Evolutionary conservation across 495 filamentous ascomycete species (phyloP).

Genomic region (Platismatia glauca): DNA sequence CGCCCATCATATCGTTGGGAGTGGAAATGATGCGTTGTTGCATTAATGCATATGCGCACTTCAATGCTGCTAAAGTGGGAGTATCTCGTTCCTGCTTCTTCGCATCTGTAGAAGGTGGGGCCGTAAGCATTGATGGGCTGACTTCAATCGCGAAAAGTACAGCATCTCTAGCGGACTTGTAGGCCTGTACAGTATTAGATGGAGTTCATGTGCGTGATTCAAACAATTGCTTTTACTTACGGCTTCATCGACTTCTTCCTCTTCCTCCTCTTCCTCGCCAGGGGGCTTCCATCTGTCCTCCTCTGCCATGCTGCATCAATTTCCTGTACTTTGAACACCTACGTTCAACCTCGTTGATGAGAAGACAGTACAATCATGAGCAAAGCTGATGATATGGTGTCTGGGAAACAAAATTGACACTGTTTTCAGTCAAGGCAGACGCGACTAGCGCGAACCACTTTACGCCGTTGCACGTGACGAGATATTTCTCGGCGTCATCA

Average conservation of each 20-base stretch:
- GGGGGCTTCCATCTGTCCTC: slow-evolving; percentile 30
- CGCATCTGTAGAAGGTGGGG: slow-evolving; percentile 51
- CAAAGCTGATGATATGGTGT: too few species aligned
- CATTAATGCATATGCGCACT: slow-evolving; percentile 92
- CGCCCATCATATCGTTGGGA: slow-evolving; percentile 94
- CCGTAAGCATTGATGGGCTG: slow-evolving; percentile 77
- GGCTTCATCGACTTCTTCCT: slow-evolving; percentile 65
- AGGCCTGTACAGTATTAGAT: slow-evolving; percentile 50
- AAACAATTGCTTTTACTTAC: slow-evolving; percentile 36
- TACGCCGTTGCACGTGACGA: slow-evolving; percentile 1
- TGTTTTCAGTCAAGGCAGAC: slow-evolving; percentile 10
- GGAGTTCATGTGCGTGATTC: slow-evolving; percentile 4
- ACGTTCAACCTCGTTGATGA: too few species aligned
- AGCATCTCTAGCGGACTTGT: slow-evolving; percentile 90
- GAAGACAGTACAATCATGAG: not conserved
- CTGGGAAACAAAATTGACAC: not conserved
- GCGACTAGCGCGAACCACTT: slow-evolving; percentile 10
- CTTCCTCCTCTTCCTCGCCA: slow-evolving; percentile 54
- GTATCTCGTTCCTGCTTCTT: slow-evolving; percentile 68
- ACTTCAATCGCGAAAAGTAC: slow-evolving; percentile 93
- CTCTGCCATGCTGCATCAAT: slow-evolving; percentile 36
- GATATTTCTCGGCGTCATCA: not conserved
- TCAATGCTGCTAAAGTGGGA: slow-evolving; percentile 71
- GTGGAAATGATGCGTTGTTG: slow-evolving; percentile 97
- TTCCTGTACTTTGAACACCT: not conserved